Conservation (phyloP, 2,329 filamentous ascomycete genomes). For the Microthyrium microscopicum region DNA sequence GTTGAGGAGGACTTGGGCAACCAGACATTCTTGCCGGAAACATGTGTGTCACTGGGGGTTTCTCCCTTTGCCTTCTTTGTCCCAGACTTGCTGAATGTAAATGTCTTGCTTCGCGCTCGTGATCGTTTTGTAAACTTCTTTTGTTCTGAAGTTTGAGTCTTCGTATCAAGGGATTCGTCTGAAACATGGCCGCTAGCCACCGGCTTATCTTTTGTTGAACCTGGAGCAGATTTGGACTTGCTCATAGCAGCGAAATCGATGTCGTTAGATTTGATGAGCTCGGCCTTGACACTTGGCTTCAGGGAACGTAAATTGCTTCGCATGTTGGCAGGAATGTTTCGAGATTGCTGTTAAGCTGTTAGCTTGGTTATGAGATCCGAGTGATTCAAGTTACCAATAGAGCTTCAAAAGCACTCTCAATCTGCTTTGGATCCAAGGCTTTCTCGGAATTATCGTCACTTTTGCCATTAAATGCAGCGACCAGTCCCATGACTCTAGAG, state of each 20-base stretch:
- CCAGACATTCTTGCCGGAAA: not conserved
- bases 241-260: conserved; percentile 18
- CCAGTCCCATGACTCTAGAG: conserved; percentile 44
- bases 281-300: conserved; percentile 79
- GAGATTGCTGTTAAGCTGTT: conserved; percentile 52
- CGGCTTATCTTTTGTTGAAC: conserved; percentile 6
- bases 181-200: not conserved
- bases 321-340: conserved; percentile 89
- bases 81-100: conserved; percentile 60
- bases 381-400: conserved; percentile 38
- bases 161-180: conserved; percentile 20
- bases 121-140: conserved; percentile 23
- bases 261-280: conserved; percentile 87
- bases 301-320: conserved; percentile 87
- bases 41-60: conserved; percentile 3
- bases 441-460: conserved; percentile 21
- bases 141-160: conserved; percentile 17
- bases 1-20: conserved; percentile 46
- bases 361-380: conserved; percentile 40
- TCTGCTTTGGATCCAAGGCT: conserved; percentile 32
- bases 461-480: conserved; percentile 45
- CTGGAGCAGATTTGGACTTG: not conserved
- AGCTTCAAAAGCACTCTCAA: conserved; percentile 46
- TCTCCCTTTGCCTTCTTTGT: conserved; percentile 61
- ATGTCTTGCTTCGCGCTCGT: conserved; percentile 53